Evolutionary conservation across 768 basidiomycete species (phyloP).

Genomic region (Suillus fuscotomentosus): DNA sequence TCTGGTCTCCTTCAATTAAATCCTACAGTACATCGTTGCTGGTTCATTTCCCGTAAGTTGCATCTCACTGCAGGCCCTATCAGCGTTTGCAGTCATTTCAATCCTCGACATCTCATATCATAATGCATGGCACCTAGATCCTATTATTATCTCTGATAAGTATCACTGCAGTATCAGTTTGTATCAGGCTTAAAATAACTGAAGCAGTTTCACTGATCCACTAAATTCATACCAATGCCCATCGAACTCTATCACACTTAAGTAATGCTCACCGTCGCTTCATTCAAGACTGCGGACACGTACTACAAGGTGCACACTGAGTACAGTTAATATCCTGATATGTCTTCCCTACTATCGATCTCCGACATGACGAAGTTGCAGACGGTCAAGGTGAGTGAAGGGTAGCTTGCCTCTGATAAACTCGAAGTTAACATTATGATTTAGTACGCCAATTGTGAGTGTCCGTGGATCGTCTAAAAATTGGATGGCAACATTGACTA

Average conservation of each 20-base stretch:
- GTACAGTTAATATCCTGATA: background rate
- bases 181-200: background rate
- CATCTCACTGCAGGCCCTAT: too few relatives aligned
- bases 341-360: background rate
- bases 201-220: background rate
- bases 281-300: background rate
- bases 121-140: too few relatives aligned
- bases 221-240: background rate
- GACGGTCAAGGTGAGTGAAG: conserved; percentile 11
- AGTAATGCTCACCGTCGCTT: background rate
- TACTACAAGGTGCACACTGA: background rate
- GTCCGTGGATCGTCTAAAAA: background rate
- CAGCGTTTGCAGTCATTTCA: too few relatives aligned
- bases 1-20: too few relatives aligned
- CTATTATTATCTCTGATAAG: too few relatives aligned
- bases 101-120: too few relatives aligned
- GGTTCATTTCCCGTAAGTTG: too few relatives aligned
- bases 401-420: background rate
- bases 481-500: too few relatives aligned
- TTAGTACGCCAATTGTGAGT: conserved; percentile 18
- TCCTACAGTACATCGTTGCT: too few relatives aligned
- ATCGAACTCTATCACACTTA: background rate
- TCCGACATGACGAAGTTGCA: conserved; percentile 13
- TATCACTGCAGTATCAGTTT: too few relatives aligned
- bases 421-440: background rate